Evolutionary conservation across 371 early-diverging fungal genomes (phyloP).

Genomic region (Apophysomyces ossiformis): DNA sequence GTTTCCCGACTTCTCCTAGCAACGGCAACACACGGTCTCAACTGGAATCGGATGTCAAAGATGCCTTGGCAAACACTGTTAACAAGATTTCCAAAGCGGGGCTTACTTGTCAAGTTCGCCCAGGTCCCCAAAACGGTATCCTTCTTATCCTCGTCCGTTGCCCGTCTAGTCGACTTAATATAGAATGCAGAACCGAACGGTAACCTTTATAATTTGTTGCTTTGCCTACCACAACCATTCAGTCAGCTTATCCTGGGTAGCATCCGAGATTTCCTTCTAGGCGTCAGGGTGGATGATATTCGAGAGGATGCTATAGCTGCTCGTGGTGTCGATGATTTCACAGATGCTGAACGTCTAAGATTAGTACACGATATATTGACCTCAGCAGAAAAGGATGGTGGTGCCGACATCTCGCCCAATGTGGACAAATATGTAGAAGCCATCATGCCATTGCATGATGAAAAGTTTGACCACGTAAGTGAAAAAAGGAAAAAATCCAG

Average conservation of each 20-base stretch:
- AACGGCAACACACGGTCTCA: constrained; percentile 20
- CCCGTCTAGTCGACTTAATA: constrained; percentile 25
- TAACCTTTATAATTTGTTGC: neutral
- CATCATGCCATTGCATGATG: constrained; percentile 80
- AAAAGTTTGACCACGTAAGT: constrained; percentile 70
- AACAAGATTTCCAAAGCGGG: constrained; percentile 31
- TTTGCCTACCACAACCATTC: neutral
- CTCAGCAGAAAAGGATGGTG: constrained; percentile 65
- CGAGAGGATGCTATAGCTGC: constrained; percentile 35
- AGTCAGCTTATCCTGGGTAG: constrained; percentile 24
- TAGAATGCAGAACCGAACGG: constrained; percentile 38
- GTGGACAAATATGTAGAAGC: constrained; percentile 66
- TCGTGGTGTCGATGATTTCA: constrained; percentile 28
- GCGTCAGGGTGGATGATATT: constrained; percentile 54
- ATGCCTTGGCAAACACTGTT: constrained; percentile 22
- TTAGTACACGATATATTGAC: constrained; percentile 77
- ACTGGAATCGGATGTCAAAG: constrained; percentile 25
- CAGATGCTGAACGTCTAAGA: constrained; percentile 78
- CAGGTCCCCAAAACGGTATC: constrained; percentile 37
- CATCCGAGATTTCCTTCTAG: constrained; percentile 70
- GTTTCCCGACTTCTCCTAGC: constrained; percentile 28
- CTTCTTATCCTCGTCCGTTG: constrained; percentile 39
- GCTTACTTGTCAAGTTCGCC: constrained; percentile 40
- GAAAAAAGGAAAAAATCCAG: no score
- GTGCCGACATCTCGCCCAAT: constrained; percentile 68